phyloP scores from a whole-genome alignment of 306 rosid genomes.

The Mimosa bimucronata region DNA sequence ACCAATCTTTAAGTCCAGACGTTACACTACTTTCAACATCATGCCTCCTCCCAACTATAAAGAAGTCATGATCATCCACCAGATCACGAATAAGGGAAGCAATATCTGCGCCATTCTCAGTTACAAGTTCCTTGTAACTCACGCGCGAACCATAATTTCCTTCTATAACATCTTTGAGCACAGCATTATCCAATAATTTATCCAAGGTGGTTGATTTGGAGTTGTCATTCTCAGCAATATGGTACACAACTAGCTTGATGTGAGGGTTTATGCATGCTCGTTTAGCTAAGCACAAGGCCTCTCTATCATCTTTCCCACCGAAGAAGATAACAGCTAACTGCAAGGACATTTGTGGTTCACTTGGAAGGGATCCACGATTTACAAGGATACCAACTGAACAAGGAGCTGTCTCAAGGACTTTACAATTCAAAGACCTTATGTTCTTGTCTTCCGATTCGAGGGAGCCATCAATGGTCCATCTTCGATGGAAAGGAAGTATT shows the following conservation, averaged over 20 bases:
- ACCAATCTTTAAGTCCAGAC: constrained; percentile 59
- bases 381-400: constrained; percentile 63
- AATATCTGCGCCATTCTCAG: constrained; percentile 37
- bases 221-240: constrained; percentile 24
- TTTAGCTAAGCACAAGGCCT: constrained; percentile 53
- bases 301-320: constrained; percentile 64
- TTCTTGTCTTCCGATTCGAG: constrained; percentile 46
- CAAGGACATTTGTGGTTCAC: background rate
- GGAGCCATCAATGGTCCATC: constrained; percentile 49
- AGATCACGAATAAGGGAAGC: constrained; percentile 37
- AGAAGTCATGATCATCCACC: constrained; percentile 47
- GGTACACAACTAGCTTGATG: constrained; percentile 42
- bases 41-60: constrained; percentile 65
- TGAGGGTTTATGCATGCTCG: constrained; percentile 29
- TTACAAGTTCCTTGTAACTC: constrained; percentile 16
- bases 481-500: constrained; percentile 59
- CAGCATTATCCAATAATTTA: constrained; percentile 20
- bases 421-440: constrained; percentile 42
- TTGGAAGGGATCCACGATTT: constrained; percentile 11
- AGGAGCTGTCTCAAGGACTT: constrained; percentile 53
- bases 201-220: constrained; percentile 5
- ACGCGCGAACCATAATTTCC: background rate
- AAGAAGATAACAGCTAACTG: constrained; percentile 49
- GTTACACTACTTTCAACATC: constrained; percentile 41
- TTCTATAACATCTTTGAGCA: constrained; percentile 34